Conservation (phyloP, 345 rosid species). For the Acer campestre region DNA sequence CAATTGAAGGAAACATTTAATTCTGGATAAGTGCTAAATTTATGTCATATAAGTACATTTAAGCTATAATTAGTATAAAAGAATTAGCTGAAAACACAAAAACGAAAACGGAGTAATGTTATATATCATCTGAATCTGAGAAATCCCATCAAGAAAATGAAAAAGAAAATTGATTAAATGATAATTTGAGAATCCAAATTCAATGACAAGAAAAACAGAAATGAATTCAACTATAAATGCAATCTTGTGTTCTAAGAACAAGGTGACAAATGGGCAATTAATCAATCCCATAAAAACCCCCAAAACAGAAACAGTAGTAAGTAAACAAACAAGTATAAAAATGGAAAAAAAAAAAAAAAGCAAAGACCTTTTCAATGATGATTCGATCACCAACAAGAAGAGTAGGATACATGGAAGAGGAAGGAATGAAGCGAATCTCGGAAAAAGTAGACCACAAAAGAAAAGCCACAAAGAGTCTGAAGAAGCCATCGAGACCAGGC, state of each 20-base stretch:
- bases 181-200: neutral
- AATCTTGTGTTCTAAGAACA: too few relatives aligned
- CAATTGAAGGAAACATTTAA: too few relatives aligned
- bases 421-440: slow-evolving; percentile 39
- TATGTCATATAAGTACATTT: too few relatives aligned
- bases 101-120: too few relatives aligned
- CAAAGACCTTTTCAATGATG: slow-evolving; percentile 45
- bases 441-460: slow-evolving; percentile 45
- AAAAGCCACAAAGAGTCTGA: slow-evolving; percentile 24
- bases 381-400: slow-evolving; percentile 49
- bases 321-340: neutral
- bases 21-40: too few relatives aligned
- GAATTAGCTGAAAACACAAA: too few relatives aligned
- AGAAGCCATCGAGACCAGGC: slow-evolving; percentile 43
- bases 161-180: neutral
- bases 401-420: slow-evolving; percentile 53
- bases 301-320: neutral
- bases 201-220: neutral
- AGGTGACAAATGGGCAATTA: neutral
- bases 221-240: neutral
- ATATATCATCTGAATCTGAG: too few relatives aligned
- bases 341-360: neutral
- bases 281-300: neutral
- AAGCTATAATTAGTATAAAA: too few relatives aligned
- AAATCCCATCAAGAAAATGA: too few relatives aligned